phyloP scores from a whole-genome alignment of 345 rosid genomes.

The Acer negundo region DNA sequence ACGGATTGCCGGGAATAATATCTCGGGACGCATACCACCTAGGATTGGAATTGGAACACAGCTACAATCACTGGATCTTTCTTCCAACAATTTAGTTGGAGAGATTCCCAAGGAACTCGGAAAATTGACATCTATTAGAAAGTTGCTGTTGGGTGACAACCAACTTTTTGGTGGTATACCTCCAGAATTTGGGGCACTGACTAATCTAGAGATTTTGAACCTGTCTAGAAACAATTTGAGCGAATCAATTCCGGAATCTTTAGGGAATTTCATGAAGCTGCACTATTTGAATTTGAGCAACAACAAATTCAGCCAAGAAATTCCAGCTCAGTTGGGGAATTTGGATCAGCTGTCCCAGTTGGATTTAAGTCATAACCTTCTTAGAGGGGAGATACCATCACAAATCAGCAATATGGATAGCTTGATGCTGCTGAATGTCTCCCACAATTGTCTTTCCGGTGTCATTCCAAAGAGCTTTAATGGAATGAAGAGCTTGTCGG shows the following conservation, averaged over 20 bases:
- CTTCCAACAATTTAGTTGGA: constrained; percentile 35
- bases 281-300: constrained; percentile 36
- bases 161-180: constrained; percentile 26
- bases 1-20: constrained; percentile 19
- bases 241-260: constrained; percentile 10
- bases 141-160: constrained; percentile 18
- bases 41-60: constrained; percentile 25
- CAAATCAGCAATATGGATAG: constrained; percentile 5
- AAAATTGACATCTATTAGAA: constrained; percentile 2
- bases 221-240: constrained; percentile 35
- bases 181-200: constrained; percentile 15
- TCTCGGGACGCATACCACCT: constrained; percentile 34
- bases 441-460: constrained; percentile 35
- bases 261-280: constrained; percentile 14
- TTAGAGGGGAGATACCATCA: constrained; percentile 28
- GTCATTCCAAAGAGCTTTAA: constrained; percentile 19
- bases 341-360: constrained; percentile 7
- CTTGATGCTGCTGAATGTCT: constrained; percentile 30
- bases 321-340: constrained; percentile 22
- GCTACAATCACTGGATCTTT: constrained; percentile 36
- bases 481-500: neutral
- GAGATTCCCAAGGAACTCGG: constrained; percentile 39
- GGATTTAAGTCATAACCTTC: constrained; percentile 36
- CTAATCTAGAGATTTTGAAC: constrained; percentile 19
- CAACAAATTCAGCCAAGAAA: constrained; percentile 27